A percentile compares a stretch with the other conserved stretches of the same genome.
phyloP scores from a whole-genome alignment of 192 early-diverging fungal species.

The Podila verticillata region DNA sequence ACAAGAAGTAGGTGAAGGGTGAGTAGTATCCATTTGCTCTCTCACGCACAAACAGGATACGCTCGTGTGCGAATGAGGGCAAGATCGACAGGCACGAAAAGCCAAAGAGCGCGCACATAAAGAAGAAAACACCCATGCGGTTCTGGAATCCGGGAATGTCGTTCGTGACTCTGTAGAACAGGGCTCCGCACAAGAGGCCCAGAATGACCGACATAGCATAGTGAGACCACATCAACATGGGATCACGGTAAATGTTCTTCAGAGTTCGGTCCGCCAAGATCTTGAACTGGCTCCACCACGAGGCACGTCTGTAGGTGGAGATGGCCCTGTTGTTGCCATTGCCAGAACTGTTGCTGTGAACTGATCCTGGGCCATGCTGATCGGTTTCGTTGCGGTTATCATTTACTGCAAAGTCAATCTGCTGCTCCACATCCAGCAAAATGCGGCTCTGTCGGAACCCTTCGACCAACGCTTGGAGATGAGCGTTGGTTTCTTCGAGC shows the following conservation, averaged over 20 bases:
- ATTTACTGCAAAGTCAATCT: background rate
- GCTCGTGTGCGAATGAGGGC: slow-evolving; percentile 67
- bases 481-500: slow-evolving; percentile 6
- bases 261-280: slow-evolving; percentile 80
- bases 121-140: slow-evolving; percentile 76
- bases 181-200: slow-evolving; percentile 59
- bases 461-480: slow-evolving; percentile 31
- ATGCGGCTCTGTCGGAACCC: slow-evolving; percentile 20
- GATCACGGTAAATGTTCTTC: slow-evolving; percentile 74
- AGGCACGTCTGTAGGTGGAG: slow-evolving; percentile 60
- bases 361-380: slow-evolving; percentile 5
- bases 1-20: slow-evolving; percentile 67
- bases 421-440: background rate
- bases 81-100: slow-evolving; percentile 73
- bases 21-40: slow-evolving; percentile 77
- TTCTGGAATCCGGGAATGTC: slow-evolving; percentile 80
- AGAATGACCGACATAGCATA: slow-evolving; percentile 36
- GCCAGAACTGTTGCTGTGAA: slow-evolving; percentile 16
- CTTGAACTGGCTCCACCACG: slow-evolving; percentile 72
- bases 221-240: slow-evolving; percentile 31
- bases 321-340: slow-evolving; percentile 16
- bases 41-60: slow-evolving; percentile 74
- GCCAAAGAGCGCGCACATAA: slow-evolving; percentile 76
- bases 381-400: background rate
- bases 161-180: slow-evolving; percentile 69